Evolutionary conservation across 2,329 filamentous ascomycete species (phyloP).

Genomic region (Scedosporium dehoogii): DNA sequence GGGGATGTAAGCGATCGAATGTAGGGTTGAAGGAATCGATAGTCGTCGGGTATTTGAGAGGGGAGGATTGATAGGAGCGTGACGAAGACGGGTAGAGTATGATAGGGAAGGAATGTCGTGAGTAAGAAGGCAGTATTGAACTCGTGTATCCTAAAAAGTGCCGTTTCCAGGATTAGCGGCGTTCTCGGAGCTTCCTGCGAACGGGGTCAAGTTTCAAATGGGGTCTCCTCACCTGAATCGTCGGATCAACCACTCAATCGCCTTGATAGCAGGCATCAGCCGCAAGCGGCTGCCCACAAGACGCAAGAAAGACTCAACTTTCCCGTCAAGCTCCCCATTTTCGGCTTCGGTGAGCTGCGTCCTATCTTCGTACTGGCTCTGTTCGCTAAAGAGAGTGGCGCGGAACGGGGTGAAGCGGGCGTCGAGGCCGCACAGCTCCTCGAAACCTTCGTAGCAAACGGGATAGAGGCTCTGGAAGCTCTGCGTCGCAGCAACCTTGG

Average conservation of each 20-base stretch:
- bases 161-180: conserved; percentile 4
- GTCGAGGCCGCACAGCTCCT: conserved; percentile 85
- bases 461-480: conserved; percentile 83
- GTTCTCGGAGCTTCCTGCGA: background rate
- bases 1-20: conserved; percentile 65
- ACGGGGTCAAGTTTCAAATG: no score
- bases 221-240: conserved; percentile 61
- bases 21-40: conserved; percentile 81
- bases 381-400: conserved; percentile 78
- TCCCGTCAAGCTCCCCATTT: conserved; percentile 70
- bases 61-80: conserved; percentile 84
- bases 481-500: conserved; percentile 73
- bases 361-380: conserved; percentile 83
- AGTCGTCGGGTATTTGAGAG: conserved; percentile 59
- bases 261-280: conserved; percentile 79
- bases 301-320: conserved; percentile 73
- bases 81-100: conserved; percentile 74
- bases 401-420: conserved; percentile 65
- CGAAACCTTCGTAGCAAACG: conserved; percentile 80
- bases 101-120: conserved; percentile 85
- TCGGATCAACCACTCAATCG: conserved; percentile 88
- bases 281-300: conserved; percentile 67
- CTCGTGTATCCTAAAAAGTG: conserved; percentile 64
- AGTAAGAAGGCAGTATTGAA: conserved; percentile 73
- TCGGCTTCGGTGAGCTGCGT: conserved; percentile 72